Evolutionary conservation across 495 filamentous ascomycete genomes (phyloP), one percentile per base, ranked within the genome.

Genomic region (Penicillium steckii): DNA sequence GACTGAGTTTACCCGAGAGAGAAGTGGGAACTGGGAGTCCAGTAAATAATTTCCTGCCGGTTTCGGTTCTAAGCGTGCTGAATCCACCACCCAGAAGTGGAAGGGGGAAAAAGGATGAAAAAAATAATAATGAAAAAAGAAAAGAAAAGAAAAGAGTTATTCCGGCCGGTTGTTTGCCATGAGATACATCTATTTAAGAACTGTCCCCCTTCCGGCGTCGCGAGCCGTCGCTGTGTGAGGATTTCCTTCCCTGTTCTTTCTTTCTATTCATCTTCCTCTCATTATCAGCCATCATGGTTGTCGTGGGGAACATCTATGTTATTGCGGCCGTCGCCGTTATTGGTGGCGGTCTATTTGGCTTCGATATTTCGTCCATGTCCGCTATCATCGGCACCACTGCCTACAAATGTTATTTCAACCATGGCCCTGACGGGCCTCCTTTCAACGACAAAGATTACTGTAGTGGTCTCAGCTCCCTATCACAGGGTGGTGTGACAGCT

Each of bases 341-440:
- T 53, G 90, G 90, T 52, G 90, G 90, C 62, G 85, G 79, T 46
- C 80, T 93, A 19, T 93, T 95, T 61, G 88, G 88, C 52, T 91
- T 91, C 61, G 89, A 91, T 73, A 91, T 91, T 69, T 80, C 80
- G 57, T 89, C 86, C 23, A 86, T 91, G 87, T 87, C 81, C 7
- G 89, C 88, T 48, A 88, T 64, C 30, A 44, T 70, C 35, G 51
- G 44, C 27, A 63, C 61, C n/a, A 50, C 61, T 8, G 60, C 67
- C 10, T 88, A 87, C 59, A 75, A 81, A 44, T 85, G 84, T 58
- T 85, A 85, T 65, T 89, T 87, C 68, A 81, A 86, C 61, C 74
- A 80, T 30, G 72, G 74, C 3, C 67, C 67, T 13, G 19, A 38
- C 1, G 65, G 67, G 9, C 55, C 61, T 1, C 68, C 68, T 2